Percentiles rank a stretch among this genome's conserved stretches.
These are phyloP conservation scores for Entonaema liquescens DNA, from an alignment of 495 filamentous ascomycete species.

Conservation along the genomic window DNA sequence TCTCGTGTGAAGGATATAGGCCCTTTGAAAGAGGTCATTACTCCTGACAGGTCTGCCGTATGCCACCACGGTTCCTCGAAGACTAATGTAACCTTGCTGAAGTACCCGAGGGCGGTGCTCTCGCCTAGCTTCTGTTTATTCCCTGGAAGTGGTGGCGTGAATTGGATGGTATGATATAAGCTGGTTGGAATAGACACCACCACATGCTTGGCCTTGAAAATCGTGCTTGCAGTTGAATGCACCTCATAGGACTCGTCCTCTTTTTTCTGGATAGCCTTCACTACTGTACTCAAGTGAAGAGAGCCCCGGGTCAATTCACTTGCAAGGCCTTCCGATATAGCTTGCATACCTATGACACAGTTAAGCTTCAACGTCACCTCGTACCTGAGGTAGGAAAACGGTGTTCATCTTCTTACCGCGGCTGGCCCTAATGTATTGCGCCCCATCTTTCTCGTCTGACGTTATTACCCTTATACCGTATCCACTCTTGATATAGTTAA, in stretches of 20 bases:
- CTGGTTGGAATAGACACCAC: slow-evolving; percentile 50
- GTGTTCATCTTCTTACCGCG: slow-evolving; percentile 11
- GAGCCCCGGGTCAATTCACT: slow-evolving; percentile 30
- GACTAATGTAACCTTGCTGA: slow-evolving; percentile 50
- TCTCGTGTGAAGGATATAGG: slow-evolving; percentile 54
- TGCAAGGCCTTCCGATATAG: slow-evolving; percentile 43
- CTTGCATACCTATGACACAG: slow-evolving; percentile 46
- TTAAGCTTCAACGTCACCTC: background rate
- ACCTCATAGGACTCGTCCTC: slow-evolving; percentile 17
- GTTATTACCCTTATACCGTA: slow-evolving; percentile 54
- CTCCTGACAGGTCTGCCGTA: slow-evolving; percentile 39
- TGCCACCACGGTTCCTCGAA: slow-evolving; percentile 55
- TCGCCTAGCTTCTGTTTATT: slow-evolving; percentile 39
- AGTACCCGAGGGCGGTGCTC: slow-evolving; percentile 47
- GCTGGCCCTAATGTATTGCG: slow-evolving; percentile 52
- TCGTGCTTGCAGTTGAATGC: slow-evolving; percentile 12
- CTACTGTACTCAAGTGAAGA: slow-evolving; percentile 39
- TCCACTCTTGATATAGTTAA: slow-evolving; percentile 59
- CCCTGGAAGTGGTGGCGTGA: slow-evolving; percentile 39
- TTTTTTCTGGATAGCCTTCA: slow-evolving; percentile 24
- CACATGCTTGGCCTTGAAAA: slow-evolving; percentile 48
- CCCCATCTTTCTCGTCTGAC: slow-evolving; percentile 54
- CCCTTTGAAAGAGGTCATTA: slow-evolving; percentile 46
- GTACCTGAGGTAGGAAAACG: background rate
- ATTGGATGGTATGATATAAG: slow-evolving; percentile 47